A percentile compares a stretch with the other conserved stretches of the same genome.
Conservation (phyloP, 2,329 filamentous ascomycete species). For the Penicillium verrucosum region DNA sequence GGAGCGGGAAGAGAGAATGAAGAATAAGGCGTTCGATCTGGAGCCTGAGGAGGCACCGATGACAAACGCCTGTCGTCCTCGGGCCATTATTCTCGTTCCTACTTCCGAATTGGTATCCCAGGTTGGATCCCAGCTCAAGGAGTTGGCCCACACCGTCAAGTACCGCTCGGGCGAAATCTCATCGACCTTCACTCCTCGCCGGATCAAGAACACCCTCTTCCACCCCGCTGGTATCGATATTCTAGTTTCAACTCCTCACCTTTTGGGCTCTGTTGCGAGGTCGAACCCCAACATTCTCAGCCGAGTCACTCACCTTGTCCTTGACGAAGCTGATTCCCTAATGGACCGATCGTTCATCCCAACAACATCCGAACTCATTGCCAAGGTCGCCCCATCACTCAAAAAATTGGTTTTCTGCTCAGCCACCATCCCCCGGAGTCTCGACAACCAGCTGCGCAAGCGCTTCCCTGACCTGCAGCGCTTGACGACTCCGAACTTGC, state of each 20-base stretch:
- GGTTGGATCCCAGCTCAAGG: constrained; percentile 76
- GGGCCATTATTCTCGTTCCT: constrained; percentile 81
- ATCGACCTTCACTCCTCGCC: constrained; percentile 68
- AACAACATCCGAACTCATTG: constrained; percentile 76
- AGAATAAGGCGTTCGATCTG: constrained; percentile 60
- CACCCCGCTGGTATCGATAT: constrained; percentile 77
- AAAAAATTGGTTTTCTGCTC: constrained; percentile 90
- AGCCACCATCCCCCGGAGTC: constrained; percentile 85
- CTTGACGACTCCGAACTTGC: constrained; percentile 90
- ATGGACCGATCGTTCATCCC: constrained; percentile 90
- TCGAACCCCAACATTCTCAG: constrained; percentile 88
- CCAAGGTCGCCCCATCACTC: constrained; percentile 74
- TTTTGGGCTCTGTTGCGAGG: constrained; percentile 82
- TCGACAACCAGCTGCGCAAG: constrained; percentile 79
- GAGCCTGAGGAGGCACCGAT: constrained; percentile 59
- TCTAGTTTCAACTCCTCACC: constrained; percentile 81
- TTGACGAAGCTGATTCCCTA: constrained; percentile 95
- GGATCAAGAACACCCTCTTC: constrained; percentile 84
- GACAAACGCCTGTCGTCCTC: constrained; percentile 71
- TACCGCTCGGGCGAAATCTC: constrained; percentile 82
- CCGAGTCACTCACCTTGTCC: constrained; percentile 81
- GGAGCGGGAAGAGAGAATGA: constrained; percentile 49
- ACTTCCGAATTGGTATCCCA: constrained; percentile 90
- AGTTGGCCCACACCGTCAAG: constrained; percentile 78
- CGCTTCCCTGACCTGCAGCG: constrained; percentile 80